Evolutionary conservation across 106 monocot genomes (phyloP).

Genomic region (Phalaenopsis aphrodite): DNA sequence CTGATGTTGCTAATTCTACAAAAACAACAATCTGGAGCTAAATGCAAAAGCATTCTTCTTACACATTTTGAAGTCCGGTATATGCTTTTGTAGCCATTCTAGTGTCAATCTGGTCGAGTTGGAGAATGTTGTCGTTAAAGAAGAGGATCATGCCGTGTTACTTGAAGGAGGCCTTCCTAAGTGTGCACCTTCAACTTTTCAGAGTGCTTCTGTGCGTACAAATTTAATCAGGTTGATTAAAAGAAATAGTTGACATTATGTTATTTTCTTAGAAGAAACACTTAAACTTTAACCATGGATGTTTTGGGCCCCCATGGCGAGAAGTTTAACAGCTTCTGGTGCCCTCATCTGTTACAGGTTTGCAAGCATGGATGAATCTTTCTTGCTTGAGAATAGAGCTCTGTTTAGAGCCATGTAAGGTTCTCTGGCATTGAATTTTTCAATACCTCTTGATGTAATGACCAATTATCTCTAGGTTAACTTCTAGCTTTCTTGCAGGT

Average conservation of each 20-base stretch:
- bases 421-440: background rate
- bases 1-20: background rate
- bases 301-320: background rate
- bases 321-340: constrained; percentile 1
- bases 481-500: constrained; percentile 38
- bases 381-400: constrained; percentile 67
- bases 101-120: constrained; percentile 66
- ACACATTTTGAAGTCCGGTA: background rate
- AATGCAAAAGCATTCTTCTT: background rate
- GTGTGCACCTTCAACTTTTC: constrained; percentile 51
- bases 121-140: constrained; percentile 54
- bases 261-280: background rate
- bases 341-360: constrained; percentile 39
- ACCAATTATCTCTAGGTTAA: constrained; percentile 9
- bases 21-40: background rate
- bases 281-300: background rate
- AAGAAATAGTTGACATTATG: background rate
- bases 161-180: constrained; percentile 83
- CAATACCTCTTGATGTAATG: constrained; percentile 2
- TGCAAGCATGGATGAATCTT: constrained; percentile 60
- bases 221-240: constrained; percentile 65
- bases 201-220: constrained; percentile 37
- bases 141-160: constrained; percentile 57
- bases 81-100: constrained; percentile 55
- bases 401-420: constrained; percentile 86